phyloP scores from a whole-genome alignment of 2,329 filamentous ascomycete genomes.

The Pseudocercospora fuligena region DNA sequence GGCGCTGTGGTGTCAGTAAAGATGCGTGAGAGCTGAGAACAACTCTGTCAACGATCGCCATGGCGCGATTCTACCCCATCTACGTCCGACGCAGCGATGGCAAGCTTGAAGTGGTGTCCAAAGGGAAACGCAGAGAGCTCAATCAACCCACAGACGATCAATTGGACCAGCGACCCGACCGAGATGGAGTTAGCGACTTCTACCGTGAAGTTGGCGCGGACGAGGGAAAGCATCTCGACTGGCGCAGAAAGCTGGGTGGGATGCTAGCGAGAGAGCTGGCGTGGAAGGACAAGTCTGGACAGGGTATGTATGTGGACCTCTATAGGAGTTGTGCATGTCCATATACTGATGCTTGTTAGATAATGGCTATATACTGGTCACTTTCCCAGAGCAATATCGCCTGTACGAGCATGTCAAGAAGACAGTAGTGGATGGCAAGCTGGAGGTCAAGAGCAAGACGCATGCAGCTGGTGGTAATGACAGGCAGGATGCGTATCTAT shows the following conservation, averaged over 20 bases:
- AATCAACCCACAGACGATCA: constrained; percentile 59
- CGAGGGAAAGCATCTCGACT: constrained; percentile 61
- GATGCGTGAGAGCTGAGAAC: neutral
- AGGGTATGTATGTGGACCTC: constrained; percentile 23
- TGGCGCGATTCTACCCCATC: constrained; percentile 55
- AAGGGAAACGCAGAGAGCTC: constrained; percentile 54
- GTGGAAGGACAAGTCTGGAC: constrained; percentile 27
- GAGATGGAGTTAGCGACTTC: constrained; percentile 59
- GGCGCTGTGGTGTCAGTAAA: neutral
- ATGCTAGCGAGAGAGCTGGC: constrained; percentile 60
- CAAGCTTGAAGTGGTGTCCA: constrained; percentile 55
- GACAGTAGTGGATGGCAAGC: constrained; percentile 49
- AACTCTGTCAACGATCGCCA: constrained; percentile 24
- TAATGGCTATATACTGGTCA: constrained; percentile 56
- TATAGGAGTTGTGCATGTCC: neutral
- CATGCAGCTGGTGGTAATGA: constrained; percentile 57
- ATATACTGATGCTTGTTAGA: constrained; percentile 32
- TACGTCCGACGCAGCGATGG: constrained; percentile 57
- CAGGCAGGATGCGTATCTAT: constrained; percentile 64
- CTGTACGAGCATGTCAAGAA: constrained; percentile 64
- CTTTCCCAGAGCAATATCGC: constrained; percentile 61
- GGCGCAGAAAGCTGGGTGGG: constrained; percentile 63
- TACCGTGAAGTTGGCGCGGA: constrained; percentile 57
- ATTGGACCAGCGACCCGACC: constrained; percentile 57
- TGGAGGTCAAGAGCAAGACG: constrained; percentile 54